Conservation (phyloP, 78 protist genomes). For the Pelomyxa schiedti region DNA sequence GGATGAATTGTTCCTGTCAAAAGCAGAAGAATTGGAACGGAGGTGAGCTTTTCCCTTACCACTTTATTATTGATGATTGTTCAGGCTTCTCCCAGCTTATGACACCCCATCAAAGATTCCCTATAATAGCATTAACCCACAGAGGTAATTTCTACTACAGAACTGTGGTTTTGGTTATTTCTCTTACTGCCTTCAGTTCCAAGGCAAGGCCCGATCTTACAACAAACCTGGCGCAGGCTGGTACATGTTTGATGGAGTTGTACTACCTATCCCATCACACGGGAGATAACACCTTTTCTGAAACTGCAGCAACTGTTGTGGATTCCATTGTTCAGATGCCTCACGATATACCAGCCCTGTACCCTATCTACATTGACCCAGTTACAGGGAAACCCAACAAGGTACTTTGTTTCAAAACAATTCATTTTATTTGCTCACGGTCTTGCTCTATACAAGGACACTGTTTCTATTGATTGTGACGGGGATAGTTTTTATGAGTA, state of each 20-base stretch:
- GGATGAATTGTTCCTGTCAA: constrained; percentile 34
- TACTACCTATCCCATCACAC: constrained; percentile 33
- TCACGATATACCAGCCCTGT: neutral
- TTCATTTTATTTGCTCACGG: neutral
- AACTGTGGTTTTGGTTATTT: neutral
- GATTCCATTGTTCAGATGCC: neutral
- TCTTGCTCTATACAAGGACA: neutral
- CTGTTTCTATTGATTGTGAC: constrained; percentile 16
- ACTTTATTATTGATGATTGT: constrained; percentile 45
- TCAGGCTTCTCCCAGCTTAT: constrained; percentile 39
- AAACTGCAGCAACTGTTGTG: neutral
- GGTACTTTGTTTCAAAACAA: neutral
- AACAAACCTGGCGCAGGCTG: constrained; percentile 53
- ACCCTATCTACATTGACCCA: neutral
- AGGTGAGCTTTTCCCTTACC: constrained; percentile 69
- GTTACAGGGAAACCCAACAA: neutral
- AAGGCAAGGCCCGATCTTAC: neutral
- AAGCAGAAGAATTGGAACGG: constrained; percentile 64
- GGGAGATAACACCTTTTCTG: constrained; percentile 16
- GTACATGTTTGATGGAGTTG: constrained; percentile 73
- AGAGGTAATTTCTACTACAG: neutral
- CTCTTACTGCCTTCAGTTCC: neutral
- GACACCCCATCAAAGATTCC: neutral
- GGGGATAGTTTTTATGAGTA: constrained; percentile 84
- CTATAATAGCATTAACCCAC: neutral